These are phyloP conservation scores for Isabelozyma heimii DNA, from an alignment of 805 yeast species.

Conservation along the genomic window DNA sequence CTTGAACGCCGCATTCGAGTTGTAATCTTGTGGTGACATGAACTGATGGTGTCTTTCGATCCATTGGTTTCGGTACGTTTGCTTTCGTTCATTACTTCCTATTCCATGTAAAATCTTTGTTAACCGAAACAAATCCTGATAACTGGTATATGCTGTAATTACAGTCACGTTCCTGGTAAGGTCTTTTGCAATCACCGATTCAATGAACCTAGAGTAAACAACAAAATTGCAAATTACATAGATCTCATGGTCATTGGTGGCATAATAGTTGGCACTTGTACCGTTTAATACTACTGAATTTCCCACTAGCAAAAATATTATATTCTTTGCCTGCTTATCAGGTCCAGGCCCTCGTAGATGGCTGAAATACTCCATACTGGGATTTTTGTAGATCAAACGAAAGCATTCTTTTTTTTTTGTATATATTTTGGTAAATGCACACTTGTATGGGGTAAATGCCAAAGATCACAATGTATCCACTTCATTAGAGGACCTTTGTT, in stretches of 20 bases:
- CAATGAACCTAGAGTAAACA: conserved; percentile 9
- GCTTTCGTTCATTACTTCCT: not conserved
- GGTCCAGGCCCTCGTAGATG: not conserved
- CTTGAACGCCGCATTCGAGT: not conserved
- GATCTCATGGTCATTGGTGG: conserved; percentile 7
- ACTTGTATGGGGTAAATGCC: not conserved
- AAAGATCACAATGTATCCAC: not conserved
- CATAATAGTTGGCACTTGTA: conserved; percentile 11
- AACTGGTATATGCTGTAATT: conserved; percentile 4
- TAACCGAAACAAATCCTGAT: conserved; percentile 10
- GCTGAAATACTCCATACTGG: not conserved
- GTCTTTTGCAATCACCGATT: conserved; percentile 1
- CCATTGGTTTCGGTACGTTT: conserved; percentile 4
- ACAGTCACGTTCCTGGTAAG: conserved; percentile 3
- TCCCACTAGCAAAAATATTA: not conserved
- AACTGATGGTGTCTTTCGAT: conserved; percentile 2
- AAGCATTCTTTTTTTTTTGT: not conserved
- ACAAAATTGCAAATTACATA: conserved; percentile 13
- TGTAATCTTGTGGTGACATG: conserved; percentile 1
- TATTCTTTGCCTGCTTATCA: not conserved
- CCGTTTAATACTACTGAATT: not conserved
- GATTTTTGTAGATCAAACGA: not conserved
- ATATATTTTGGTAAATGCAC: not conserved
- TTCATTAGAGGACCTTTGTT: no score
- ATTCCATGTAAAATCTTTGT: conserved; percentile 6